Percentiles rank a stretch among this genome's conserved stretches.
Conservation (phyloP, 148 eudicot genomes). For the Spergularia bocconei region DNA sequence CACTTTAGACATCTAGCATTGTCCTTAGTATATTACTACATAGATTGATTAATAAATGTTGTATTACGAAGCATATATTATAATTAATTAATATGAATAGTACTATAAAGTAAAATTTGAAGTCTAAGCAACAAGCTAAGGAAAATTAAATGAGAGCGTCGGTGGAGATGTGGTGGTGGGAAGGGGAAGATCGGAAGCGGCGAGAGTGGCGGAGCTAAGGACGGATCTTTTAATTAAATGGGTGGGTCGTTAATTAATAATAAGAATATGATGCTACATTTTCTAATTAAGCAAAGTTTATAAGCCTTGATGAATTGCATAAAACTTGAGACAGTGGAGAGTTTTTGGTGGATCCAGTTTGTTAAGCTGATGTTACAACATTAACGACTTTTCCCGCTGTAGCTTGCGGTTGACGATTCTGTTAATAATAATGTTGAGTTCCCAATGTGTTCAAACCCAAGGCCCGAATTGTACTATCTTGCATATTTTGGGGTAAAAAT, state of each 20-base stretch:
- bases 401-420: conserved; percentile 16
- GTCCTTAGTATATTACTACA: too few species aligned
- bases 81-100: not conserved
- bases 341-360: conserved; percentile 32
- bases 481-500: not conserved
- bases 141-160: conserved; percentile 30
- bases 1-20: too few species aligned
- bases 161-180: conserved; percentile 27
- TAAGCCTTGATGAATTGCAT: too few species aligned
- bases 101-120: not conserved
- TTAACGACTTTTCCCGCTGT: conserved; percentile 18
- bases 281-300: too few species aligned
- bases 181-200: conserved; percentile 5
- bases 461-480: not conserved
- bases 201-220: conserved; percentile 55
- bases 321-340: conserved; percentile 25
- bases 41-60: too few species aligned
- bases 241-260: not conserved
- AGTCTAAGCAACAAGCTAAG: not conserved
- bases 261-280: not conserved
- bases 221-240: conserved; percentile 61
- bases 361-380: not conserved
- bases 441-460: not conserved
- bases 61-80: not conserved
- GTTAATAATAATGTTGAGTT: not conserved